Conservation (phyloP, 176 grass and related monocot genomes). For the Typha latifolia region DNA sequence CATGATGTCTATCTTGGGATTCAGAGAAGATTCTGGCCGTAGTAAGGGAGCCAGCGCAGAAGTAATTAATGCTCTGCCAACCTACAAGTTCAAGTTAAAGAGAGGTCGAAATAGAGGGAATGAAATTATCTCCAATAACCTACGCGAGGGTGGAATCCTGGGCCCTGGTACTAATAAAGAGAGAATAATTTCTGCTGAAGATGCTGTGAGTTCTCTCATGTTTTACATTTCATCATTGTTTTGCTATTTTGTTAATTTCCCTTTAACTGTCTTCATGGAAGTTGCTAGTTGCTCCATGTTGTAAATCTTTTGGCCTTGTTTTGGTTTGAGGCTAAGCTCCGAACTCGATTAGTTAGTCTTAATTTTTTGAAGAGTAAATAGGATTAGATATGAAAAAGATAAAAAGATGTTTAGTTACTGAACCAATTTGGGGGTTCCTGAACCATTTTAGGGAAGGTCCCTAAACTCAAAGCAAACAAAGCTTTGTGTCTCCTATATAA, state of each 20-base stretch:
- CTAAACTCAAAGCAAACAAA: too few species aligned
- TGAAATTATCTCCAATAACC: slow-evolving; percentile 28
- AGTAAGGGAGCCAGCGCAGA: slow-evolving; percentile 61
- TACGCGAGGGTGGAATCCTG: slow-evolving; percentile 42
- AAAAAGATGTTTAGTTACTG: too few species aligned
- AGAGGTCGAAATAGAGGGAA: slow-evolving; percentile 23
- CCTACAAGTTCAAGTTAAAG: slow-evolving; percentile 71
- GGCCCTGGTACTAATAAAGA: slow-evolving; percentile 65
- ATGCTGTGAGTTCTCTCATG: slow-evolving; percentile 32
- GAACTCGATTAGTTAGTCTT: too few species aligned
- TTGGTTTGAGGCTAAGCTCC: too few species aligned
- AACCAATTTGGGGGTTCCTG: too few species aligned
- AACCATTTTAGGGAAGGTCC: too few species aligned
- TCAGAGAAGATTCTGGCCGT: slow-evolving; percentile 54
- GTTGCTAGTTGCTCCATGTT: too few species aligned
- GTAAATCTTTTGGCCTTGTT: too few species aligned
- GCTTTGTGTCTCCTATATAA: too few species aligned
- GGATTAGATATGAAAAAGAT: too few species aligned
- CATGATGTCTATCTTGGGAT: slow-evolving; percentile 78
- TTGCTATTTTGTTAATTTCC: not conserved
- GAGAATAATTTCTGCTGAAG: slow-evolving; percentile 63
- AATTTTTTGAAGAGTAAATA: too few species aligned
- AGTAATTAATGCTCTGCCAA: slow-evolving; percentile 59
- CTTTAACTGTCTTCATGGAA: not conserved
- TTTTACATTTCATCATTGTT: slow-evolving; percentile 6